A percentile compares a stretch with the other conserved stretches of the same genome.
Conservation (phyloP, 2,329 filamentous ascomycete genomes). For the Fusarium fujikuroi region DNA sequence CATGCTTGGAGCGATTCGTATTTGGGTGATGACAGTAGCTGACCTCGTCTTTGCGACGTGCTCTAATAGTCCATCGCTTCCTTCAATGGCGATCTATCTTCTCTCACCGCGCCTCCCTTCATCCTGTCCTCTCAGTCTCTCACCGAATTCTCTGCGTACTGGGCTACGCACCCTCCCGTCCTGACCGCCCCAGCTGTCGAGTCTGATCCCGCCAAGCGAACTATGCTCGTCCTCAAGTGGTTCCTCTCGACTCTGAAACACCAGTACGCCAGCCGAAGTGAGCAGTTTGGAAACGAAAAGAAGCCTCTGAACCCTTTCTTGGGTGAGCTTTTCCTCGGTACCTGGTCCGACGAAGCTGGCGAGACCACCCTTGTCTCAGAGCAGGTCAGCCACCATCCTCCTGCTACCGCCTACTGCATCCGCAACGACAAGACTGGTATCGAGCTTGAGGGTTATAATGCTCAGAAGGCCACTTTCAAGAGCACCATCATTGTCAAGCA, state of each 20-base stretch:
- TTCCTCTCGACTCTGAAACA: slow-evolving; percentile 94
- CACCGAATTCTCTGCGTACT: slow-evolving; percentile 84
- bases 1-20: slow-evolving; percentile 2
- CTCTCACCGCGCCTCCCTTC: slow-evolving; percentile 83
- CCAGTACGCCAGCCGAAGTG: slow-evolving; percentile 79
- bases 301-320: slow-evolving; percentile 97
- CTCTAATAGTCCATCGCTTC: slow-evolving; percentile 74
- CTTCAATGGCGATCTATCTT: slow-evolving; percentile 84
- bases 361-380: slow-evolving; percentile 90
- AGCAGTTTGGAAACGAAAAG: slow-evolving; percentile 89
- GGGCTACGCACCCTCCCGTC: slow-evolving; percentile 80
- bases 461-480: slow-evolving; percentile 94
- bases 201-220: slow-evolving; percentile 81
- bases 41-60: slow-evolving; percentile 23
- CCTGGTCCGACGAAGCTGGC: slow-evolving; percentile 85
- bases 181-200: slow-evolving; percentile 86
- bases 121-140: slow-evolving; percentile 82
- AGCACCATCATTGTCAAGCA: slow-evolving; percentile 96
- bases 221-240: slow-evolving; percentile 92
- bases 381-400: slow-evolving; percentile 95
- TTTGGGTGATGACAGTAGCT: slow-evolving; percentile 12
- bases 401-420: slow-evolving; percentile 93
- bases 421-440: slow-evolving; percentile 87
- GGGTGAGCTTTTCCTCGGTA: slow-evolving; percentile 91
- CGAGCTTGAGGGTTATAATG: slow-evolving; percentile 87